A percentile compares a stretch with the other conserved stretches of the same genome.
These are phyloP conservation scores for Lolium perenne DNA, from an alignment of 176 grass and related monocot species.

Conservation along the genomic window DNA sequence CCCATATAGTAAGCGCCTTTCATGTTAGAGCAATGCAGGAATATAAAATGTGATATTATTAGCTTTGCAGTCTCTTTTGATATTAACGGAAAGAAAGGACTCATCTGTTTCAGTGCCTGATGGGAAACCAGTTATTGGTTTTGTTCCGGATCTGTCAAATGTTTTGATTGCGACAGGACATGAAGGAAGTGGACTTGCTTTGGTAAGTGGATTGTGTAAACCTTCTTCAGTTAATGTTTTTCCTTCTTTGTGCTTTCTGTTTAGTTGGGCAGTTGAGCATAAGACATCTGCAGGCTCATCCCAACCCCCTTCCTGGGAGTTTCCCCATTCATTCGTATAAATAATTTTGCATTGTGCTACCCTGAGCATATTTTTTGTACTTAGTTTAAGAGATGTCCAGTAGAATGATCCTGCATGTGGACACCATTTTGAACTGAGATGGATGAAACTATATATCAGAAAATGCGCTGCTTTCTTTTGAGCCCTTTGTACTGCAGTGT, in stretches of 20 bases:
- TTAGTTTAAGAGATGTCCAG: conserved; percentile 17
- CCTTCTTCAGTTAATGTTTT: conserved; percentile 31
- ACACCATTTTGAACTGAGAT: conserved; percentile 15
- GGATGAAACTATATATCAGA: conserved; percentile 9
- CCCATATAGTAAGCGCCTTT: conserved; percentile 70
- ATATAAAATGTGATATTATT: neutral
- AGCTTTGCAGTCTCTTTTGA: conserved; percentile 2
- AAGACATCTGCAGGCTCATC: neutral
- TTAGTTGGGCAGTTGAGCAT: conserved; percentile 19
- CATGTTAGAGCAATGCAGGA: neutral
- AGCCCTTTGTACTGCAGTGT: neutral
- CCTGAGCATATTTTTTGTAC: neutral
- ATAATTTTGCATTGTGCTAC: neutral
- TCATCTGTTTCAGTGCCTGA: conserved; percentile 83
- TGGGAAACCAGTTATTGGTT: conserved; percentile 95
- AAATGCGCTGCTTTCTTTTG: neutral
- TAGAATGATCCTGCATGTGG: conserved; percentile 1
- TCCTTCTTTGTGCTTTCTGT: conserved; percentile 7
- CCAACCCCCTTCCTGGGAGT: neutral
- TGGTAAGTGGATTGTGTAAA: conserved; percentile 63
- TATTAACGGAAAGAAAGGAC: conserved; percentile 23
- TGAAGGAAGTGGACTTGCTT: conserved; percentile 93
- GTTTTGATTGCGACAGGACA: conserved; percentile 89
- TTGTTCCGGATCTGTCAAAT: conserved; percentile 72
- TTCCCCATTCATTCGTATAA: neutral